Percentiles rank a stretch among this genome's conserved stretches.
phyloP scores from a whole-genome alignment of 2,329 filamentous ascomycete species.

The Xylariaceae sp. region DNA sequence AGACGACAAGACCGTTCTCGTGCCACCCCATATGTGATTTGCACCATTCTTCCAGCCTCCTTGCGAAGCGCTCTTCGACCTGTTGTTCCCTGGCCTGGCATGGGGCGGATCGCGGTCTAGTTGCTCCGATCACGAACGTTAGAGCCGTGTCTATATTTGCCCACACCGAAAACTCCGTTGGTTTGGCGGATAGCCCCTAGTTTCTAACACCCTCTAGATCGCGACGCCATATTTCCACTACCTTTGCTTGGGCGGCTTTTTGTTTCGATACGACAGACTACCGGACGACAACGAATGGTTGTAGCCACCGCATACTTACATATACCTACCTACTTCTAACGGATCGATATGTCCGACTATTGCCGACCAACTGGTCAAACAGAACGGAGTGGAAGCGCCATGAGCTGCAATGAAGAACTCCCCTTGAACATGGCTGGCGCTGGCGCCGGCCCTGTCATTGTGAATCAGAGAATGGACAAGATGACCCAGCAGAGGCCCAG shows the following conservation, averaged over 20 bases:
- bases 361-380: constrained; percentile 54
- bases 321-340: neutral
- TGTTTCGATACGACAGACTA: neutral
- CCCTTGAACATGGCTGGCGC: constrained; percentile 45
- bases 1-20: constrained; percentile 24
- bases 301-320: constrained; percentile 2
- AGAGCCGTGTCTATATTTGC: neutral
- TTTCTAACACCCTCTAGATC: constrained; percentile 9
- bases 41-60: constrained; percentile 5
- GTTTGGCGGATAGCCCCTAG: neutral
- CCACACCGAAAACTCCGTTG: neutral
- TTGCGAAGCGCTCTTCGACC: neutral
- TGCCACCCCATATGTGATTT: constrained; percentile 15
- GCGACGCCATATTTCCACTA: neutral
- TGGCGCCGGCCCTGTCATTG: constrained; percentile 31
- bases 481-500: constrained; percentile 46
- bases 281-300: constrained; percentile 14
- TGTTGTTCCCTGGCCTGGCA: neutral
- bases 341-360: constrained; percentile 39
- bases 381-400: constrained; percentile 54
- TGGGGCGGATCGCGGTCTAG: constrained; percentile 5
- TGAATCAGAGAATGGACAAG: constrained; percentile 50
- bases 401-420: constrained; percentile 49
- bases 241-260: neutral
- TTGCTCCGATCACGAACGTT: neutral